A percentile compares a stretch with the other conserved stretches of the same genome.
Conservation (phyloP, 495 filamentous ascomycete genomes). For the Usnea hakonensis region DNA sequence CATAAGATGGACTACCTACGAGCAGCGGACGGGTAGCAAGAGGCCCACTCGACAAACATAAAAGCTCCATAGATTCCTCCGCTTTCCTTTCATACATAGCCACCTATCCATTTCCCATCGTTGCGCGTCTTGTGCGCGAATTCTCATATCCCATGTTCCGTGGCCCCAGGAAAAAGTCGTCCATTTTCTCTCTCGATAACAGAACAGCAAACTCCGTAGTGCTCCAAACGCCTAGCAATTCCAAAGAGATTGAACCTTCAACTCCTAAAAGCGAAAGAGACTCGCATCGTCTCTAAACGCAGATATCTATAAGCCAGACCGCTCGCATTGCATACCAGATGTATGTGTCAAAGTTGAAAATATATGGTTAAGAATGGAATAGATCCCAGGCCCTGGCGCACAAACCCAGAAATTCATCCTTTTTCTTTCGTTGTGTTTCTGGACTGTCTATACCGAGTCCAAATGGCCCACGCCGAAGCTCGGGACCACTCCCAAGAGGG, state of each 20-base stretch:
- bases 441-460: conserved; percentile 73
- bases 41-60: neutral
- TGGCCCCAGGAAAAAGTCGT: neutral
- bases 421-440: conserved; percentile 77
- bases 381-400: conserved; percentile 93
- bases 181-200: neutral
- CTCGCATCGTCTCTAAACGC: neutral
- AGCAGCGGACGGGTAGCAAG: neutral
- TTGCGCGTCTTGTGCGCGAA: neutral
- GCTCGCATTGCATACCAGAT: neutral
- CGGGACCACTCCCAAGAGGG: conserved; percentile 56
- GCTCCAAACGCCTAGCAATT: neutral
- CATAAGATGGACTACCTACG: neutral
- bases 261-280: neutral
- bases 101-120: neutral
- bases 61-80: neutral
- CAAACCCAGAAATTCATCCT: conserved; percentile 83
- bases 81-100: neutral
- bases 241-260: neutral
- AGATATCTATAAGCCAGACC: neutral
- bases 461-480: conserved; percentile 60
- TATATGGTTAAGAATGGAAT: conserved; percentile 70
- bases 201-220: neutral
- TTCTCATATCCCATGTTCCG: neutral
- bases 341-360: neutral